Evolutionary conservation across 73 alveolate species (phyloP).

Genomic region (Tetrahymena malaccensis): DNA sequence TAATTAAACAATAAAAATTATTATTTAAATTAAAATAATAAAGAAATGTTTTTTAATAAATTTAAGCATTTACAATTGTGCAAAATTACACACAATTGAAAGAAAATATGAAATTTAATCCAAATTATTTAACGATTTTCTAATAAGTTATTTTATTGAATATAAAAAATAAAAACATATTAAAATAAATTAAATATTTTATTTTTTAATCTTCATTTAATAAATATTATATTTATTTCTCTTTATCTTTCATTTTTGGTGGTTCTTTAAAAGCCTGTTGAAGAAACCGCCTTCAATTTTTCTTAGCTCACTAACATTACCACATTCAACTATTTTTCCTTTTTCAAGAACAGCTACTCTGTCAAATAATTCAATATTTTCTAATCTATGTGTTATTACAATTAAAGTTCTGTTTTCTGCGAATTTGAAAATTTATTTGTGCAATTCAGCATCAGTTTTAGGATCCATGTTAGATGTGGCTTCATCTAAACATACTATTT

Average conservation of each 20-base stretch:
- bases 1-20: no score
- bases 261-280: background rate
- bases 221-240: no score
- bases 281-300: constrained; percentile 3
- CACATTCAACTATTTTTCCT: constrained; percentile 28
- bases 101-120: no score
- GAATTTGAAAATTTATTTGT: constrained; percentile 19
- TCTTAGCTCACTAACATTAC: constrained; percentile 1
- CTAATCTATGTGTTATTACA: constrained; percentile 33
- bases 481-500: constrained; percentile 66
- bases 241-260: background rate
- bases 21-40: no score
- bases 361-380: constrained; percentile 14
- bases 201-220: no score
- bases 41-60: no score
- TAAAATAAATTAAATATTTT: no score
- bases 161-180: no score
- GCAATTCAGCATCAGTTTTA: constrained; percentile 63
- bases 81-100: no score
- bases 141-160: no score
- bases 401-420: constrained; percentile 29
- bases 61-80: no score
- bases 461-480: constrained; percentile 74
- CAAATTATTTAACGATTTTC: no score
- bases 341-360: constrained; percentile 22